Conservation (phyloP, 2,329 filamentous ascomycete species). For the Cladosporium sp. region DNA sequence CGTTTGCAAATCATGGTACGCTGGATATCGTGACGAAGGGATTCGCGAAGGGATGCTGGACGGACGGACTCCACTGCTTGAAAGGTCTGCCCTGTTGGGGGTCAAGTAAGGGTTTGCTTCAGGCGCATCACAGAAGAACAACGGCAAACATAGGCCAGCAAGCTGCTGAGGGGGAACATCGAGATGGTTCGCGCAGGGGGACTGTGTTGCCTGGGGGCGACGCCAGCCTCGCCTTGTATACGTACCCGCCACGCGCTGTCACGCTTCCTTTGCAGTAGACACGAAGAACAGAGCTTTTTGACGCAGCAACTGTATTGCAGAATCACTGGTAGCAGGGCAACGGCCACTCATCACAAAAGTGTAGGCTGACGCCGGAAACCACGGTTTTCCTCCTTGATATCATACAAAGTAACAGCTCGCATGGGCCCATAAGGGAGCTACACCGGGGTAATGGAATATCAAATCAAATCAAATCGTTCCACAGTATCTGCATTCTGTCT, state of each 20-base stretch:
- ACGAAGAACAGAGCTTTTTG: not conserved
- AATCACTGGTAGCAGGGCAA: not conserved
- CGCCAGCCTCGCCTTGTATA: not conserved
- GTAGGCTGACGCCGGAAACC: not conserved
- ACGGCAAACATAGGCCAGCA: no score
- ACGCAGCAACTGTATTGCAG: not conserved
- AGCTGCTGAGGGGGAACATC: no score
- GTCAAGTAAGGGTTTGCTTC: no score
- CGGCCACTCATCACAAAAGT: not conserved
- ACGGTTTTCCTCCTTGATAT: not conserved
- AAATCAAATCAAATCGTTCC: not conserved
- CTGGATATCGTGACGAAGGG: no score
- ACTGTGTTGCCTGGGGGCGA: no score
- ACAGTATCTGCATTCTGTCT: not conserved
- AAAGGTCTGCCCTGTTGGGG: no score
- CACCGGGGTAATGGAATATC: not conserved
- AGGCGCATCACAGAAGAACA: no score
- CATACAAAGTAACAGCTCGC: not conserved
- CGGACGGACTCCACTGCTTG: no score
- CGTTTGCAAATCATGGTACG: no score
- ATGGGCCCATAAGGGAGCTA: not conserved
- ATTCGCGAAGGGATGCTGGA: no score
- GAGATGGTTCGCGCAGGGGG: no score
- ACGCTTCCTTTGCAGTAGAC: not conserved
- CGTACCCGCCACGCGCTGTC: not conserved